phyloP scores from a whole-genome alignment of 352 stramenopile genomes.

The Phytophthora idaei region DNA sequence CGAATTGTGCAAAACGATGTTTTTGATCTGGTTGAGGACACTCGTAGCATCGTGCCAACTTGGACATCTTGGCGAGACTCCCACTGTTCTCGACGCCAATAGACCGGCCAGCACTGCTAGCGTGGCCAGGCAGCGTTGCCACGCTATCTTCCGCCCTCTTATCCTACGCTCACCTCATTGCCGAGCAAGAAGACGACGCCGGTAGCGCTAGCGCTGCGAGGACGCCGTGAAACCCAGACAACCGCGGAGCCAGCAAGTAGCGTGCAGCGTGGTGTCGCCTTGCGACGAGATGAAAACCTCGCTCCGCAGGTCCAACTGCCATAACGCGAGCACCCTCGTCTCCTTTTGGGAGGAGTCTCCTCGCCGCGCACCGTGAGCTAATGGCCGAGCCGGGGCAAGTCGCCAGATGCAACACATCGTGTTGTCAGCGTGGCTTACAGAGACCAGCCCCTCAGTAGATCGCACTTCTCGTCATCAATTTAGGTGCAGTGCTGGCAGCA shows the following conservation, averaged over 20 bases:
- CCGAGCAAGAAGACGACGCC: not conserved
- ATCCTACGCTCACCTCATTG: slow-evolving; percentile 7
- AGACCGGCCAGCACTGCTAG: slow-evolving; percentile 1
- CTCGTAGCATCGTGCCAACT: slow-evolving; percentile 16
- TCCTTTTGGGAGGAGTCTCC: slow-evolving; percentile 2
- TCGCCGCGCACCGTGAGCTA: slow-evolving; percentile 27
- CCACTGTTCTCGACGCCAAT: slow-evolving; percentile 18
- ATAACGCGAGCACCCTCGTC: slow-evolving; percentile 8
- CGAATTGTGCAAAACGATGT: not conserved
- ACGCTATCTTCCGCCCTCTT: slow-evolving; percentile 29
- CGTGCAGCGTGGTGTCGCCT: slow-evolving; percentile 5
- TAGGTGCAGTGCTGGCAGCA: not conserved
- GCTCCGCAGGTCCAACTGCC: slow-evolving; percentile 23
- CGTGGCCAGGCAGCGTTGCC: slow-evolving; percentile 20
- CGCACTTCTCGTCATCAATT: not conserved
- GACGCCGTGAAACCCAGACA: not conserved
- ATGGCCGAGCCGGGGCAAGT: slow-evolving; percentile 25
- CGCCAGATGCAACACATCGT: slow-evolving; percentile 28
- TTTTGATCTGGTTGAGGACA: not conserved
- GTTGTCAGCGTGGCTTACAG: slow-evolving; percentile 14
- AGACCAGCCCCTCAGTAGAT: slow-evolving; percentile 17
- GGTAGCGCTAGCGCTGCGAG: not conserved
- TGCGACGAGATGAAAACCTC: slow-evolving; percentile 25
- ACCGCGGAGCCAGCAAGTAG: slow-evolving; percentile 1
- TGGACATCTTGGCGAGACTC: slow-evolving; percentile 19